Base-by-base conservation (phyloP, 192 early-diverging fungal species). In the Umbelopsis sp. region DNA sequence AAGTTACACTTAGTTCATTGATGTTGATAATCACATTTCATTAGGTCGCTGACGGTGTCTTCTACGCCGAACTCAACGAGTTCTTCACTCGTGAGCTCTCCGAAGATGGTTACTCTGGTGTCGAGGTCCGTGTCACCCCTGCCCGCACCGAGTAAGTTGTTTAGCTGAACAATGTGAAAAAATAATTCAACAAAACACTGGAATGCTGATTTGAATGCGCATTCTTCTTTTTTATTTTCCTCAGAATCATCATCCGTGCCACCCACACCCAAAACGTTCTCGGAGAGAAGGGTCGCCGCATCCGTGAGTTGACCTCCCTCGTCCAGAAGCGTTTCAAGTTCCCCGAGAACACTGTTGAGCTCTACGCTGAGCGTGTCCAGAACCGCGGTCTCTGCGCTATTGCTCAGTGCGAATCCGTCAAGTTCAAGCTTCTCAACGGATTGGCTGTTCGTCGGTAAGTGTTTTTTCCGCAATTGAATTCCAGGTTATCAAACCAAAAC, bases 281-380 rank as follows among this genome's bases (percentile, higher is more conserved):
- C 70, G 97, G 97, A 79, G 94, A 96, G 82, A 96, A 96, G 91
- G 96, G 96, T 71, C 94, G 97, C 78, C 94, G 97, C 84, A 99
- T 99, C 83, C 92, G 96, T 78, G 96, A 97, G 88, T 89, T 99
- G 72, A 99, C 97, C 79, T 90, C 93, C 59, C 89, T 99, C 76
- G 94, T 99, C 77, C 97, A 99, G 88, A 99, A 99, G 93, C 90
- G 97, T 77, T 99, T 99, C 91, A 95, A 95, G 92, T 99, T 99
- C 89, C 90, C 96, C 80, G 96, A 97, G 85, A 94, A 93, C 91
- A 95, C 95, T 77, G 95, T 99, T 69, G 96, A 97, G 88, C 89
- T 99, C 49, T 99, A 97, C 84, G 97, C 97, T 74, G 97, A 99
- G 85, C 93, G 93, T 88, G 95, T 99, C 75, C 89, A 91, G 78